These are phyloP conservation scores for Lichtheimia hyalospora DNA, from an alignment of 371 early-diverging fungal genomes.

Conservation along the genomic window DNA sequence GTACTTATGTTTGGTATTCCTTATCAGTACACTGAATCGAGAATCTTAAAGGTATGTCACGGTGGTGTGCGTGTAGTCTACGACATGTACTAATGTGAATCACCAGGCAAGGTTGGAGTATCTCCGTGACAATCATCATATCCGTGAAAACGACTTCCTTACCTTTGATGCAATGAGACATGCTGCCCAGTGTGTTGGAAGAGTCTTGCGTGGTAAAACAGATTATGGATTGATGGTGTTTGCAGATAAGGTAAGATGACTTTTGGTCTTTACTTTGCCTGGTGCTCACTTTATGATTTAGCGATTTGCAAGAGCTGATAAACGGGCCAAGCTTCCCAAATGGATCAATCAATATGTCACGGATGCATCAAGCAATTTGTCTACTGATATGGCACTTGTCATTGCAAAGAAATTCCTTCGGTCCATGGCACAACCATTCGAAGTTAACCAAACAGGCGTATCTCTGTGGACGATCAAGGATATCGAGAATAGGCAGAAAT, in stretches of 20 bases:
- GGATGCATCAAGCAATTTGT: slow-evolving; percentile 90
- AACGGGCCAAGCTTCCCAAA: slow-evolving; percentile 95
- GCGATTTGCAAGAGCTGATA: slow-evolving; percentile 94
- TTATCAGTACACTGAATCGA: slow-evolving; percentile 98
- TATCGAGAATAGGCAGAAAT: slow-evolving; percentile 51
- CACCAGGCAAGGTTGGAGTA: slow-evolving; percentile 91
- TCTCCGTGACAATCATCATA: slow-evolving; percentile 89
- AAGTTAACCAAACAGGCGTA: slow-evolving; percentile 63
- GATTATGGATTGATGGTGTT: slow-evolving; percentile 99
- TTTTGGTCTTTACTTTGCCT: not conserved
- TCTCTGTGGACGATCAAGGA: slow-evolving; percentile 66
- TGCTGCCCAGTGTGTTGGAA: slow-evolving; percentile 99
- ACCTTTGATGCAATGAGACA: slow-evolving; percentile 99
- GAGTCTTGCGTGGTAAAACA: slow-evolving; percentile 97
- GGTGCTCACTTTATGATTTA: slow-evolving; percentile 14
- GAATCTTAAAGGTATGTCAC: slow-evolving; percentile 79
- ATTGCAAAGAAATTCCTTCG: slow-evolving; percentile 94
- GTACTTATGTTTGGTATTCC: slow-evolving; percentile 99
- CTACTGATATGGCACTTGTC: slow-evolving; percentile 98
- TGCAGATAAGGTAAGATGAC: slow-evolving; percentile 85
- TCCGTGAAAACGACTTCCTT: slow-evolving; percentile 98
- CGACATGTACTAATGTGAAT: not conserved
- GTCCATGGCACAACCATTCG: slow-evolving; percentile 97
- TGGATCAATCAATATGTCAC: slow-evolving; percentile 97
- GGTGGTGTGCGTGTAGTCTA: not conserved